A percentile compares a stretch with the other conserved stretches of the same genome.
Conservation (phyloP, 805 yeast genomes). For the Ogataea sp. region DNA sequence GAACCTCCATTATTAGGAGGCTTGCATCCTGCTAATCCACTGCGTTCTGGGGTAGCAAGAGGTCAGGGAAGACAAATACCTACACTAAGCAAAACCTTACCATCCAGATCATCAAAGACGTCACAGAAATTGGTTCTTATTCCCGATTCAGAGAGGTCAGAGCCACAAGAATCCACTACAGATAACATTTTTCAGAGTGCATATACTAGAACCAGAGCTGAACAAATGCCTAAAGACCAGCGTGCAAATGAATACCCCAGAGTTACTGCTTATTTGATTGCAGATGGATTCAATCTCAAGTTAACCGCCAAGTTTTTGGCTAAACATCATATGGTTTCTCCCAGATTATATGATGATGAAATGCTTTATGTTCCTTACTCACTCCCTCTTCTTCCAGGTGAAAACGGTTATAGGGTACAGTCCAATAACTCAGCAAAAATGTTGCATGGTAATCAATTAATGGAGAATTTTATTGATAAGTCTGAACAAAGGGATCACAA, state of each 20-base stretch:
- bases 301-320: conserved; percentile 57
- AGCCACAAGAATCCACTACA: conserved; percentile 19
- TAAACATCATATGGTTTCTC: conserved; percentile 71
- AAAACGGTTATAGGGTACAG: conserved; percentile 65
- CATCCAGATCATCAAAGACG: conserved; percentile 74
- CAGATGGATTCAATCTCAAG: conserved; percentile 70
- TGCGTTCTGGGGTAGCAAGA: conserved; percentile 9
- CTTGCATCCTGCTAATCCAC: conserved; percentile 7
- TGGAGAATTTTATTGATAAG: conserved; percentile 73
- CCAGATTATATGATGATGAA: conserved; percentile 87
- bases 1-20: conserved; percentile 16
- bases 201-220: conserved; percentile 34
- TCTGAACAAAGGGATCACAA: conserved; percentile 88
- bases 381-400: conserved; percentile 80
- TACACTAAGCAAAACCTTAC: conserved; percentile 46
- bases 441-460: conserved; percentile 33
- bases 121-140: conserved; percentile 82
- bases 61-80: conserved; percentile 26
- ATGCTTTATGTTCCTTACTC: conserved; percentile 88
- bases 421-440: conserved; percentile 48
- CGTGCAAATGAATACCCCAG: conserved; percentile 63
- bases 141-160: conserved; percentile 44
- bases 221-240: conserved; percentile 48
- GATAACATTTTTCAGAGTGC: conserved; percentile 26
- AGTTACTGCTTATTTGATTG: conserved; percentile 85